Evolutionary conservation across 1,139 yeast species (phyloP).

Genomic region (Magnusiomyces sp.): DNA sequence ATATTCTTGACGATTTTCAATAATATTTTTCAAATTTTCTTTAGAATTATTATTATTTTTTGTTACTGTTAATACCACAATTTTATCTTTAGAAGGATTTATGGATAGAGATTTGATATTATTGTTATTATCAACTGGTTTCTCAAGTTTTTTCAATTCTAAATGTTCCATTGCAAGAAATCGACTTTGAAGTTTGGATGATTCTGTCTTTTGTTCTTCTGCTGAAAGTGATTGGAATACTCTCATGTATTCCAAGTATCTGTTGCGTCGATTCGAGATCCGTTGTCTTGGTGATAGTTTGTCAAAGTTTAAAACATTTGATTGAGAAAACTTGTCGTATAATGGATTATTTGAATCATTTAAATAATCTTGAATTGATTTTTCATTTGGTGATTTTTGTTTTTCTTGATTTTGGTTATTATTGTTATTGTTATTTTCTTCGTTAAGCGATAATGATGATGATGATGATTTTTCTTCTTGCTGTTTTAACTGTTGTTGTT

Average conservation of each 20-base stretch:
- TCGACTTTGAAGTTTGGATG: constrained; percentile 4
- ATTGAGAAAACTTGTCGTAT: too few species aligned
- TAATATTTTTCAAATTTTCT: constrained; percentile 22
- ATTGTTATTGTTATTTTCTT: too few species aligned
- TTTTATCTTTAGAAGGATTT: constrained; percentile 22
- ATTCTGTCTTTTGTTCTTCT: constrained; percentile 5
- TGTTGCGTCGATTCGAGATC: constrained; percentile 6
- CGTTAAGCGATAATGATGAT: too few species aligned
- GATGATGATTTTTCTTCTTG: too few species aligned
- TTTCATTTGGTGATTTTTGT: too few species aligned
- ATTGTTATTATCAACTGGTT: not conserved
- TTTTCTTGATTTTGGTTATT: too few species aligned
- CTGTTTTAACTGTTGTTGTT: constrained; percentile 1
- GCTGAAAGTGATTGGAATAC: not conserved
- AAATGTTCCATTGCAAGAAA: constrained; percentile 10
- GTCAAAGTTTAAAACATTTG: too few species aligned
- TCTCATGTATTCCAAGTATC: constrained; percentile 12
- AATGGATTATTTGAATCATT: too few species aligned
- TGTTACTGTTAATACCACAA: constrained; percentile 27
- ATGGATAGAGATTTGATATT: constrained; percentile 15
- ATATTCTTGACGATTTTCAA: constrained; percentile 29
- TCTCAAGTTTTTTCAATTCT: constrained; percentile 9
- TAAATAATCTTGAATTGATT: too few species aligned
- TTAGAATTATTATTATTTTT: constrained; percentile 21
- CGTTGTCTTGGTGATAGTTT: too few species aligned